Evolutionary conservation across 2,329 filamentous ascomycete species (phyloP), one percentile per base, ranked within the genome.

Genomic region (Monascus ruber): DNA sequence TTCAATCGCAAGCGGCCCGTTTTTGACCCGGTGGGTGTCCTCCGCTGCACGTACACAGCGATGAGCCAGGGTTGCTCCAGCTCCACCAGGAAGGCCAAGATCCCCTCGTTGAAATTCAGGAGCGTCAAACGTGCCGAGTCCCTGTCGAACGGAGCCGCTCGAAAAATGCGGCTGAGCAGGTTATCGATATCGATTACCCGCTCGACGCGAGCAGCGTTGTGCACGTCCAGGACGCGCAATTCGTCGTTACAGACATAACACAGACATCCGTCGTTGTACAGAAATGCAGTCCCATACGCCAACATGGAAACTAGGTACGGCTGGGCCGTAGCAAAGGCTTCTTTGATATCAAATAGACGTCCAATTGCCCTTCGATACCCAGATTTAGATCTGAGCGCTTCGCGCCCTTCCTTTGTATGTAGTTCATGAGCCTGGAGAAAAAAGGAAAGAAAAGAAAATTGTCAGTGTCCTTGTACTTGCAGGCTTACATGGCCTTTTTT

Each of bases 221-320:
- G 72, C 11, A 84, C 60, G 43, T 81, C 66, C 35, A 82, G 64
- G 25, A 85, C 56, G 3, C 74, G 72, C 25, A 87, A 65, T 31
- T 59, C 63, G 35, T 63, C 59, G 37, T 70, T 66, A 32, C 68
- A 54, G 7, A 74, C 70, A 52, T 85, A 81, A 48, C 80, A 84
- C 10, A 87, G 61, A 7, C 75, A 67, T 5, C 82, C 80, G 41
- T 76, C 69, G 11, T 67, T 64, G 53, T 82, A 85, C 2, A 78
- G 56, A 56, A 80, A 85, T 3, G 69, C 66, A 24, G 76, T 71
- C 3, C 72, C 79, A 38, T 75, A 64, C 3, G 72, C 81, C 27
- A 85, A 53, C 0, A 79, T 63, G 2, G 71, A 72, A 10, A 73
- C 72, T 0, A 74, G 69, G 52, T 76, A 85, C 0, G 83, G 83